Percentiles rank a stretch among this genome's conserved stretches.
phyloP scores from a whole-genome alignment of 169 alveolate species.

The Plasmodium adleri region DNA sequence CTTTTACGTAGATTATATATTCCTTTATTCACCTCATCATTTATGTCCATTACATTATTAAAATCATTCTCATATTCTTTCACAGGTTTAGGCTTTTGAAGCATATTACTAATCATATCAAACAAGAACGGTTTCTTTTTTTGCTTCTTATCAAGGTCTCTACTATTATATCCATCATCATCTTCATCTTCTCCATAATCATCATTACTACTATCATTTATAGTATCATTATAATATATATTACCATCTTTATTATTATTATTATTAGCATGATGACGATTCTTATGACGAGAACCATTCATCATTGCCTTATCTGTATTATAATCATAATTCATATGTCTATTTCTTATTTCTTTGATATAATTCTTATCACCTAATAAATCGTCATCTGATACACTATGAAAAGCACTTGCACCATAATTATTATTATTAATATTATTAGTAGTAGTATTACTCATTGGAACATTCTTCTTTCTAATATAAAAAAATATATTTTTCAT shows the following conservation, averaged over 20 bases:
- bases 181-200: neutral
- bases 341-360: neutral
- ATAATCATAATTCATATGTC: conserved; percentile 9
- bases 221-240: neutral
- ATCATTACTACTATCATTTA: neutral
- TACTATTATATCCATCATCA: conserved; percentile 11
- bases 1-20: neutral
- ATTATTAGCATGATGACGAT: neutral
- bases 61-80: conserved; percentile 29
- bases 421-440: neutral
- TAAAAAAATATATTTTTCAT: conserved; percentile 67
- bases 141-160: conserved; percentile 5
- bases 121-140: conserved; percentile 26
- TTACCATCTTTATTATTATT: neutral
- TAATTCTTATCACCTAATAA: neutral
- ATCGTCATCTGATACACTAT: neutral
- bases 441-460: too few species aligned
- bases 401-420: neutral
- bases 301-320: neutral
- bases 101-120: conserved; percentile 62
- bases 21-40: conserved; percentile 67
- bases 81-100: conserved; percentile 36
- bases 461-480: neutral
- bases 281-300: neutral
- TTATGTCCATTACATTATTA: conserved; percentile 25